Percentiles rank a stretch among this genome's conserved stretches.
Evolutionary conservation across 2,329 filamentous ascomycete genomes (phyloP).

Genomic region (Lasiodiplodia sp.): DNA sequence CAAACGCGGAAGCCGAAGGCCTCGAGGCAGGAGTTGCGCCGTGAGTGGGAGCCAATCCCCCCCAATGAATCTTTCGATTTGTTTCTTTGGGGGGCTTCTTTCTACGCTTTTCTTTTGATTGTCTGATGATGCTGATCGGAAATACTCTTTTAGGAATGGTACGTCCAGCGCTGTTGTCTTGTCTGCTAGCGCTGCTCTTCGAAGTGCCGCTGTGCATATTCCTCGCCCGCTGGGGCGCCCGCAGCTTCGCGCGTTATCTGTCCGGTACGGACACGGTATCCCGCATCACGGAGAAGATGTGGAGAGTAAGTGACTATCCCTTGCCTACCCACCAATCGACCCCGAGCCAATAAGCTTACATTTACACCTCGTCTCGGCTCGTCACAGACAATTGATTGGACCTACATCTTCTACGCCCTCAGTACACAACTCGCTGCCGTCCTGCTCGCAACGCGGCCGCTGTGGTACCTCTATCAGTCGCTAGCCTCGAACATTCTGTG

Average conservation of each 20-base stretch:
- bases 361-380: too few species aligned
- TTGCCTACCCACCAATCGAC: not conserved
- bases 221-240: conserved; percentile 66
- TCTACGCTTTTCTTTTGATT: not conserved
- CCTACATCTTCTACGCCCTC: conserved; percentile 73
- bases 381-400: conserved; percentile 56
- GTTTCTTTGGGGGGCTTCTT: not conserved
- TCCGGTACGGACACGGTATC: conserved; percentile 65
- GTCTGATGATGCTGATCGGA: too few species aligned
- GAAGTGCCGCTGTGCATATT: conserved; percentile 70
- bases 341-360: not conserved
- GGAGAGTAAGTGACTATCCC: conserved; percentile 48
- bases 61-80: too few species aligned
- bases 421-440: conserved; percentile 71
- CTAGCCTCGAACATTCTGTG: conserved; percentile 72
- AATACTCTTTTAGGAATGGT: too few species aligned
- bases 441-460: conserved; percentile 68
- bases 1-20: not conserved
- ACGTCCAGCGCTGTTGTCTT: conserved; percentile 51
- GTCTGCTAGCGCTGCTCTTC: conserved; percentile 61
- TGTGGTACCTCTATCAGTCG: conserved; percentile 74
- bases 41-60: not conserved
- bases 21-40: not conserved
- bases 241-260: conserved; percentile 69
- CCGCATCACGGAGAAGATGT: conserved; percentile 70